Conservation (phyloP, 805 yeast genomes). For the Ogataea trehalophila region DNA sequence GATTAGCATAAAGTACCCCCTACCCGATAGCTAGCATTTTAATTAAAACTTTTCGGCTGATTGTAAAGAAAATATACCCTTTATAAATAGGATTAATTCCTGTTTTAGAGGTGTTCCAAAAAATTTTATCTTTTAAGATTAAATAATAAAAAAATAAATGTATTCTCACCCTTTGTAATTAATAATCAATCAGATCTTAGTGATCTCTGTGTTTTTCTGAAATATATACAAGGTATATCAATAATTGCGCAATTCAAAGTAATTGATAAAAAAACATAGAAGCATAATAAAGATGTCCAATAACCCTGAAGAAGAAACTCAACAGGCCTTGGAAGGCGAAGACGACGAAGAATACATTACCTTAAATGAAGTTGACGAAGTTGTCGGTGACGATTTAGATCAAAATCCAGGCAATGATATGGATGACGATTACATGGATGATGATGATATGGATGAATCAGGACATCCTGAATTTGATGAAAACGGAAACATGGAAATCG, state of each 20-base stretch:
- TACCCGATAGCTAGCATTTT: background rate
- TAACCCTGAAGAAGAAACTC: background rate
- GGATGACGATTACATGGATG: slow-evolving; percentile 25
- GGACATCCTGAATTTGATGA: slow-evolving; percentile 37
- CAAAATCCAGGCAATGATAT: slow-evolving; percentile 39
- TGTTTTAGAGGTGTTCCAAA: background rate
- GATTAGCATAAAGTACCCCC: background rate
- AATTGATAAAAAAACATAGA: background rate
- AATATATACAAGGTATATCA: too few relatives aligned
- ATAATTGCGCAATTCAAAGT: background rate
- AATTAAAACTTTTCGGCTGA: too few relatives aligned
- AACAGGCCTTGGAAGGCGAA: slow-evolving; percentile 2
- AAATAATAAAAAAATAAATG: too few relatives aligned
- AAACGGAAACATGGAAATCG: slow-evolving; percentile 64
- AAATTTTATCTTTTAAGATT: background rate
- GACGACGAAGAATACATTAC: slow-evolving; percentile 24
- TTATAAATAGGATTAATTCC: background rate
- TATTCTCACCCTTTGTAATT: too few relatives aligned
- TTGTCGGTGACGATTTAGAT: slow-evolving; percentile 30
- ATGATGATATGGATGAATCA: slow-evolving; percentile 35
- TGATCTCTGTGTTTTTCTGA: too few relatives aligned
- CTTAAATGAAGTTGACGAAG: slow-evolving; percentile 30
- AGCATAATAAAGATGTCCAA: background rate
- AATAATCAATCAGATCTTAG: too few relatives aligned
- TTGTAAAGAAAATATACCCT: background rate